These are phyloP conservation scores for Ceratocystis variospora DNA, from an alignment of 2,329 filamentous ascomycete species.

Conservation along the genomic window DNA sequence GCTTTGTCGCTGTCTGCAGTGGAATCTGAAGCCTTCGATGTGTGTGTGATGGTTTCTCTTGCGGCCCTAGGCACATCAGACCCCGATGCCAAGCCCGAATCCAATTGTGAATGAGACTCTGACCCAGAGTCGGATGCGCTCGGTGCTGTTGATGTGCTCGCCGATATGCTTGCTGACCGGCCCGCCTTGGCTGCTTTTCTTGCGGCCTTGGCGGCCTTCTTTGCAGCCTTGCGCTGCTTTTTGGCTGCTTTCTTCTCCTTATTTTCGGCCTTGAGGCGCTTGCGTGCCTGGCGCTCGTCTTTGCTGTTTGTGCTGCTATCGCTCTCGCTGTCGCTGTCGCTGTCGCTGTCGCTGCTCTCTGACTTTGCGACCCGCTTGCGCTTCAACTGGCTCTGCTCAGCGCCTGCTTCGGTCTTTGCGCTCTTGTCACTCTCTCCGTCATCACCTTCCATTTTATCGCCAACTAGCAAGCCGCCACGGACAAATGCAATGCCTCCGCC, in stretches of 20 bases:
- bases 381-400: constrained; percentile 1
- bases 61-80: not conserved
- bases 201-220: constrained; percentile 5
- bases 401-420: not conserved
- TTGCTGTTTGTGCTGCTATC: not conserved
- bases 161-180: not conserved
- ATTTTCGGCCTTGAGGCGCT: constrained; percentile 12
- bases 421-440: not conserved
- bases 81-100: not conserved
- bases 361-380: constrained; percentile 2
- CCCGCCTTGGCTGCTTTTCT: constrained; percentile 3
- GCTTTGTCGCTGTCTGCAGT: constrained; percentile 6
- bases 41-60: not conserved
- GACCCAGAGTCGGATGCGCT: not conserved
- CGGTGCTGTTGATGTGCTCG: not conserved
- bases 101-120: not conserved
- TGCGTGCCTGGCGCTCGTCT: constrained; percentile 6
- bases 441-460: constrained; percentile 21
- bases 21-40: not conserved
- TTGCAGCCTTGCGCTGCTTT: constrained; percentile 14
- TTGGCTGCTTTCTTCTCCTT: constrained; percentile 15
- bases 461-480: constrained; percentile 54
- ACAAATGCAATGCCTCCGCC: constrained; percentile 70
- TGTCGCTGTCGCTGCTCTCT: not conserved
- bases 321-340: not conserved